Base-by-base conservation (phyloP, 495 filamentous ascomycete species). In the Podospora comata region DNA sequence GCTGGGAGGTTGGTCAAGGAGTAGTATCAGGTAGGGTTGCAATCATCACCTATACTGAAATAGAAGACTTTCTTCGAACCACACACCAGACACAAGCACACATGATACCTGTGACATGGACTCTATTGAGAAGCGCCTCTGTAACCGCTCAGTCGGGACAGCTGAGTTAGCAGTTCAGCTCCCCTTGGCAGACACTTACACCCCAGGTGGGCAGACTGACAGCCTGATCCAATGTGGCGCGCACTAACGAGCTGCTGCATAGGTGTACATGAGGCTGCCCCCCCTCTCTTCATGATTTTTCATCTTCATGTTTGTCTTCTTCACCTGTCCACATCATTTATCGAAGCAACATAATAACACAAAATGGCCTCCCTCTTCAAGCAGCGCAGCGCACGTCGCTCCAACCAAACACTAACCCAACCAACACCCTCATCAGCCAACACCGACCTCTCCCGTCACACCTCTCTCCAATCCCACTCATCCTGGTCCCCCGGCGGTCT, bases 1-100 rank as follows among this genome's bases (percentile, higher is more conserved):
- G 39, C 30, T 4, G 69, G 69, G 56, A 63, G 61, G 32, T 19
- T 63, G 28, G 32, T 44, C 5, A 63, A 63, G 32, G 61, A 63
- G 32, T 48, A 48, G 15, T 48, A 48, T 48, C 2, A 2, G 39
- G 13, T 48, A 48, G 6, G 2, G 7, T 48, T 48, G 2, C 39
- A 48, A 13, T 11, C 9, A 48, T 48, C 5, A 3, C 0, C 9
- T 13, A 48, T 16, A 48, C 39, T 13, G 39, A 48, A 48, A 48
- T 48, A 11, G 30, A 32, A 32, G 30, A 23, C 7, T 4, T 32
- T 32, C 30, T 32, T 16, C 13, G 13, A 48, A 48, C 39, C 39
- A 39, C 34, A 39, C 34, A 48, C 7, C 1, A 16, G 39, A 48
- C 39, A 13, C 6, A 48, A 16, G 13, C 5, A 48, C 5, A 48